Percentiles rank a stretch among this genome's conserved stretches.
phyloP scores from a whole-genome alignment of 2,329 filamentous ascomycete genomes.

The Coccinonectria pachysandricola region DNA sequence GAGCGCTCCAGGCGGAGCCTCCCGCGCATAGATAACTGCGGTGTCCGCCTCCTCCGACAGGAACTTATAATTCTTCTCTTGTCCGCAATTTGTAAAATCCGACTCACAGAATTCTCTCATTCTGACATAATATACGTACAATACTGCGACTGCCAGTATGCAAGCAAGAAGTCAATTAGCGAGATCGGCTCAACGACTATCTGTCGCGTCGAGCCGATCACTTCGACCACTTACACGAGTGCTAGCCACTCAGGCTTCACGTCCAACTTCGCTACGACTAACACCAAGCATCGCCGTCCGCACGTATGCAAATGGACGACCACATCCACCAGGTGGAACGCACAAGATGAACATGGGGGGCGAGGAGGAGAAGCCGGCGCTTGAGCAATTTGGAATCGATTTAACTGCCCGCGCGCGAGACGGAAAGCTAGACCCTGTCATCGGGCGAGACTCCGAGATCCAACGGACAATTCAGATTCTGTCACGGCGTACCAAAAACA shows the following conservation, averaged over 20 bases:
- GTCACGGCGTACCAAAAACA: constrained; percentile 89
- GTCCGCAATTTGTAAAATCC: constrained; percentile 2
- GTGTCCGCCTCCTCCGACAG: constrained; percentile 3
- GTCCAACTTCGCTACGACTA: constrained; percentile 16
- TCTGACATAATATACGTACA: constrained; percentile 2
- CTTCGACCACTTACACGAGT: constrained; percentile 20
- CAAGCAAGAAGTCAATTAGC: constrained; percentile 32
- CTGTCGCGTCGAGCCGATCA: constrained; percentile 21
- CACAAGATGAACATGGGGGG: constrained; percentile 85
- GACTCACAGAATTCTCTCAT: constrained; percentile 2
- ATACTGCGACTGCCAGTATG: constrained; percentile 23
- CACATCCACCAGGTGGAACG: constrained; percentile 83
- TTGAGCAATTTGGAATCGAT: constrained; percentile 88
- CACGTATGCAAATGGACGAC: constrained; percentile 58
- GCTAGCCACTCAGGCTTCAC: constrained; percentile 12
- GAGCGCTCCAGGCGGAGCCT: constrained; percentile 12
- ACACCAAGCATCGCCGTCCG: constrained; percentile 34
- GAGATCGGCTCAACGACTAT: constrained; percentile 27
- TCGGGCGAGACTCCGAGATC: constrained; percentile 84
- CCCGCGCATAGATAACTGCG: constrained; percentile 12
- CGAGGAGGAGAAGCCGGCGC: constrained; percentile 67
- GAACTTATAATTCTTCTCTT: constrained; percentile 3
- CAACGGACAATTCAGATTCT: constrained; percentile 90
- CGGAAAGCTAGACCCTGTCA: constrained; percentile 91
- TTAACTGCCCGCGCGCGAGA: constrained; percentile 74